phyloP scores from a whole-genome alignment of 306 rosid genomes.

The Acacia confusa region DNA sequence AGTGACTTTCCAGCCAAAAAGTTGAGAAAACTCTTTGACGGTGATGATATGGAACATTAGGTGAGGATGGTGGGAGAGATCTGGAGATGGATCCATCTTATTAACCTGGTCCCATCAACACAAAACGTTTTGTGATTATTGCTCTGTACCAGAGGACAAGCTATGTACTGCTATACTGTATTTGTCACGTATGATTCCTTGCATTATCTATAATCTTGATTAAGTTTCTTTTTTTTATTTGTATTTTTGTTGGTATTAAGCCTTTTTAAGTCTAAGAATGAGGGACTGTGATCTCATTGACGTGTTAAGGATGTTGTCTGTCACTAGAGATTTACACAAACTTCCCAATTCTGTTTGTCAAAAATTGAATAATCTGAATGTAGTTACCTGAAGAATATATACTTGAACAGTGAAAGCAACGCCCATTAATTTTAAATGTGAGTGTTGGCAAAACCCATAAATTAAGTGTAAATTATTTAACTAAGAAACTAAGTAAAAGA shows the following conservation, averaged over 20 bases:
- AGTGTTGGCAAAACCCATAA: background rate
- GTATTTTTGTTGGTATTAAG: background rate
- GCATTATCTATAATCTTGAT: background rate
- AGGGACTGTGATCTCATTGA: background rate
- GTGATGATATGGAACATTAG: slow-evolving; percentile 14
- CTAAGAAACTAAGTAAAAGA: too few species aligned
- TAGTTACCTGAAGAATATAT: too few species aligned
- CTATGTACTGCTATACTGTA: background rate
- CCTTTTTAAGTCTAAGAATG: background rate
- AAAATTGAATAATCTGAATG: too few species aligned
- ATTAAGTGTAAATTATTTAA: too few species aligned
- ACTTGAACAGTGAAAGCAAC: too few species aligned
- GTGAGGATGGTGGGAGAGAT: slow-evolving; percentile 15
- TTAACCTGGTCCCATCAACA: slow-evolving; percentile 9
- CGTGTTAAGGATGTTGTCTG: background rate
- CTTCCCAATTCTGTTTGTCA: too few species aligned
- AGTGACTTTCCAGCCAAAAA: slow-evolving; percentile 52
- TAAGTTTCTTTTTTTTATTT: background rate
- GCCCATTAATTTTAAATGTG: too few species aligned
- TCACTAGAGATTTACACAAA: background rate
- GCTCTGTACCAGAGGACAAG: background rate
- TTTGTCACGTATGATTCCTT: background rate
- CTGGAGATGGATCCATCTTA: background rate
- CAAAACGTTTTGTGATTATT: background rate
- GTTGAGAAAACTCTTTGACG: slow-evolving; percentile 22